Percentiles rank a stretch among this genome's conserved stretches.
These are phyloP conservation scores for Ophiocordyceps camponoti-floridani DNA, from an alignment of 2,329 filamentous ascomycete genomes.

Conservation along the genomic window DNA sequence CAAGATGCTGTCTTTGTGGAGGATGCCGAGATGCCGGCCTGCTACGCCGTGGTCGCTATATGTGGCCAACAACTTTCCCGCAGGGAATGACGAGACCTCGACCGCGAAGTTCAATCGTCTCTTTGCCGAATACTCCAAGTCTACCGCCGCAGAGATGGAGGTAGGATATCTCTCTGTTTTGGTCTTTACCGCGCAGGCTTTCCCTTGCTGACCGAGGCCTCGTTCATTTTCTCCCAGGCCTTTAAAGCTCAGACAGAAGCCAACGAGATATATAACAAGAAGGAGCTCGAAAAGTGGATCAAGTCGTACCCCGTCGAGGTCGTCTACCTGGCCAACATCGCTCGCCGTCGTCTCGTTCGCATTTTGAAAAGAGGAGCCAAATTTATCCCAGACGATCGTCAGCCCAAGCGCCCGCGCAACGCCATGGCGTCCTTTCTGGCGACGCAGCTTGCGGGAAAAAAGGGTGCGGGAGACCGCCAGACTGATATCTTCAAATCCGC, in stretches of 20 bases:
- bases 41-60: constrained; percentile 19
- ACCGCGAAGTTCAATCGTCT: constrained; percentile 9
- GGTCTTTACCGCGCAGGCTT: too few species aligned
- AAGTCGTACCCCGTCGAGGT: constrained; percentile 18
- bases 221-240: constrained; percentile 4
- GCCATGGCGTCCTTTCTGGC: constrained; percentile 18
- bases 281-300: constrained; percentile 28
- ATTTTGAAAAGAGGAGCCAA: constrained; percentile 8
- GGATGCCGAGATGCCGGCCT: constrained; percentile 17
- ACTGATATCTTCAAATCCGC: constrained; percentile 9
- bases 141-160: constrained; percentile 23
- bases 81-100: constrained; percentile 3
- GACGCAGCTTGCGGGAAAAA: background rate
- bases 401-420: constrained; percentile 19
- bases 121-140: constrained; percentile 16
- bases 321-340: constrained; percentile 27
- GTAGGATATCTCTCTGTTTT: constrained; percentile 12
- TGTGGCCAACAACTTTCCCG: constrained; percentile 12
- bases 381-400: constrained; percentile 26
- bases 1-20: constrained; percentile 22
- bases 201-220: constrained; percentile 1
- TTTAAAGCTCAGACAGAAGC: constrained; percentile 14
- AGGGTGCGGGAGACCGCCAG: background rate
- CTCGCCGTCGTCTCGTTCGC: constrained; percentile 23
- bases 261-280: constrained; percentile 23